A percentile compares a stretch with the other conserved stretches of the same genome.
These are phyloP conservation scores for Suhomyces pyralidae DNA, from an alignment of 805 yeast genomes.

Conservation along the genomic window DNA sequence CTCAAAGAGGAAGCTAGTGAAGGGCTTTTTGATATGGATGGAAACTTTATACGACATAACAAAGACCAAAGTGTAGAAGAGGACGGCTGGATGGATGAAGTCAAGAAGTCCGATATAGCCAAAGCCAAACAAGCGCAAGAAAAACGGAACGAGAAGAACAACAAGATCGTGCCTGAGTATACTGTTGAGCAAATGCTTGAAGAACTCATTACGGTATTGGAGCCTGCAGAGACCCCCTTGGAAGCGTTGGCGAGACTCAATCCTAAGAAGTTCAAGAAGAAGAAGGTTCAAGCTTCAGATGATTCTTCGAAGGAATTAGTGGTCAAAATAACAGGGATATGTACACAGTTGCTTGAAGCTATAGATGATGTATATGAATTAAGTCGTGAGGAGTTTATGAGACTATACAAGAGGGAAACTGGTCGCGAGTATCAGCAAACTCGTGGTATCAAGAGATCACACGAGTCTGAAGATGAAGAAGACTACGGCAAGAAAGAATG, in stretches of 20 bases:
- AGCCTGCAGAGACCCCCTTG: constrained; percentile 59
- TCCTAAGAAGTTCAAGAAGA: constrained; percentile 17
- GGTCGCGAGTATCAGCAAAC: constrained; percentile 32
- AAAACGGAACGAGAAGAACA: constrained; percentile 10
- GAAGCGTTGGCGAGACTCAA: constrained; percentile 50
- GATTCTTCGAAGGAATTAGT: constrained; percentile 3
- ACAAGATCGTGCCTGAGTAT: constrained; percentile 7
- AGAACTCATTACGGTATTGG: constrained; percentile 41
- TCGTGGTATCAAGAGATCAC: constrained; percentile 19
- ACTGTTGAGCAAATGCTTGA: constrained; percentile 15
- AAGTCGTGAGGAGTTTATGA: constrained; percentile 53
- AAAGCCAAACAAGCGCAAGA: constrained; percentile 44
- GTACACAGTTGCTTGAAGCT: constrained; percentile 46
- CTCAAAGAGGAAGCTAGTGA: constrained; percentile 53
- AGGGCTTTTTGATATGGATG: constrained; percentile 60
- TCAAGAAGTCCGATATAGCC: constrained; percentile 32
- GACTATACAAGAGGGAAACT: constrained; percentile 41
- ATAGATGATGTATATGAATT: constrained; percentile 48
- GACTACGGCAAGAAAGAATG: constrained; percentile 36
- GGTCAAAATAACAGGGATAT: constrained; percentile 45
- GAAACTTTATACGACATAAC: constrained; percentile 50
- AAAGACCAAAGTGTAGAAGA: constrained; percentile 25
- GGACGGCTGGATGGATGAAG: constrained; percentile 37
- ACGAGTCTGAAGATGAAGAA: constrained; percentile 15
- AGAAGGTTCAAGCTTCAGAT: neutral